phyloP scores from a whole-genome alignment of 805 yeast genomes.

The Ogataea henricii region DNA sequence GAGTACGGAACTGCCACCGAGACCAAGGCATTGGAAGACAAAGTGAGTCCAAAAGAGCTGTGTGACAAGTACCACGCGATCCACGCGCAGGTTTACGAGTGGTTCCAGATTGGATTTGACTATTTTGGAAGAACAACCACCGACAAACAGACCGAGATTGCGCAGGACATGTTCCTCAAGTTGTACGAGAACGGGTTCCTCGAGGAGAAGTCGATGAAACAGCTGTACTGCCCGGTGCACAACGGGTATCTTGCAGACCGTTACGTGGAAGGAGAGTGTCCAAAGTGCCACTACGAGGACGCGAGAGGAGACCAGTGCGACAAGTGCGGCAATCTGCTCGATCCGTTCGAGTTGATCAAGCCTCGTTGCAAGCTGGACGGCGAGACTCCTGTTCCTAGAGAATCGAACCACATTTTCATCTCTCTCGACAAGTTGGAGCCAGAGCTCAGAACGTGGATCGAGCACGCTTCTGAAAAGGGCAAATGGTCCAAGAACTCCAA shows the following conservation, averaged over 20 bases:
- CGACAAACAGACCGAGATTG: constrained; percentile 85
- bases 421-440: constrained; percentile 83
- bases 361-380: constrained; percentile 95
- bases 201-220: constrained; percentile 86
- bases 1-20: constrained; percentile 99
- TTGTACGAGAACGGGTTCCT: constrained; percentile 74
- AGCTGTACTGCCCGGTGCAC: constrained; percentile 88
- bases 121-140: constrained; percentile 97
- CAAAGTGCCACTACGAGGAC: constrained; percentile 90
- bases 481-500: constrained; percentile 91
- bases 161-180: constrained; percentile 87
- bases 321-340: constrained; percentile 84
- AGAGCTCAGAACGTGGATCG: constrained; percentile 70
- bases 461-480: constrained; percentile 66
- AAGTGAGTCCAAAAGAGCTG: constrained; percentile 81
- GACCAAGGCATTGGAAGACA: constrained; percentile 95
- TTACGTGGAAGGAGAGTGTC: constrained; percentile 96
- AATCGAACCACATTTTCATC: constrained; percentile 84
- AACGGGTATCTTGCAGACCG: constrained; percentile 93
- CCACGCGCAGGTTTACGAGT: constrained; percentile 88
- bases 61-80: constrained; percentile 88
- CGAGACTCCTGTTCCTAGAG: constrained; percentile 74
- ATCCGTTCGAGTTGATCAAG: constrained; percentile 89
- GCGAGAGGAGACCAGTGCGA: constrained; percentile 99
- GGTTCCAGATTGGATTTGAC: constrained; percentile 96